Percentiles rank a stretch among this genome's conserved stretches.
These are phyloP conservation scores for Didymella keratinophila DNA, from an alignment of 2,329 filamentous ascomycete genomes.

Conservation along the genomic window DNA sequence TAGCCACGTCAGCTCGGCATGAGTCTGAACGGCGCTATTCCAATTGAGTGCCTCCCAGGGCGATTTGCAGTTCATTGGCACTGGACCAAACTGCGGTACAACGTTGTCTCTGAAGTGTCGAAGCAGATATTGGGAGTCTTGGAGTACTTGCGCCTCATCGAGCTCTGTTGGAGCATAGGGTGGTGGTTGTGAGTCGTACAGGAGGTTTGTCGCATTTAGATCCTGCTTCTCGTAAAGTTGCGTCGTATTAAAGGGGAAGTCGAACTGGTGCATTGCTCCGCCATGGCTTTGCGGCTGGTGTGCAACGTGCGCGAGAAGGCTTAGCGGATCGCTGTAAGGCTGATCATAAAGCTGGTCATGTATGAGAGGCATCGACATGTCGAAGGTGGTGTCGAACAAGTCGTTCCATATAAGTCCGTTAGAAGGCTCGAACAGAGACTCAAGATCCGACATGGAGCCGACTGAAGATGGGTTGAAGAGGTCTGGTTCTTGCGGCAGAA, in stretches of 20 bases:
- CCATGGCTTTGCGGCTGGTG: conserved; percentile 14
- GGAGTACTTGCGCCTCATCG: conserved; percentile 16
- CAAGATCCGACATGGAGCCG: conserved; percentile 20
- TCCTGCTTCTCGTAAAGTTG: conserved; percentile 6
- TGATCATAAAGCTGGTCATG: conserved; percentile 14
- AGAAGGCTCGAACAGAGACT: conserved; percentile 20
- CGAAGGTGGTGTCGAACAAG: conserved; percentile 22
- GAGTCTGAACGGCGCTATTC: conserved; percentile 22
- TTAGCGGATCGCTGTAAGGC: conserved; percentile 11
- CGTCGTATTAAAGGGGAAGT: background rate
- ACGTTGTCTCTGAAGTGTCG: conserved; percentile 25
- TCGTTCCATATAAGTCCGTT: conserved; percentile 24
- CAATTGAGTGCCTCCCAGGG: conserved; percentile 30
- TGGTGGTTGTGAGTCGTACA: conserved; percentile 14
- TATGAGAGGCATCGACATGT: conserved; percentile 16
- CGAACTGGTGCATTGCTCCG: background rate
- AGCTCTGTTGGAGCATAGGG: conserved; percentile 15
- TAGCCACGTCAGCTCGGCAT: conserved; percentile 26
- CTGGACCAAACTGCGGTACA: conserved; percentile 24
- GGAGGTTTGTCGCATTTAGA: background rate
- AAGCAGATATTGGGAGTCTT: conserved; percentile 23
- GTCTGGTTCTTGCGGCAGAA: conserved; percentile 10
- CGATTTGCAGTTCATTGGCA: conserved; percentile 25
- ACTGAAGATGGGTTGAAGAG: conserved; percentile 14
- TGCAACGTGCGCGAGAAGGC: conserved; percentile 19